Conservation (phyloP, 1,139 yeast genomes). For the Saccharomyces hybrid region DNA sequence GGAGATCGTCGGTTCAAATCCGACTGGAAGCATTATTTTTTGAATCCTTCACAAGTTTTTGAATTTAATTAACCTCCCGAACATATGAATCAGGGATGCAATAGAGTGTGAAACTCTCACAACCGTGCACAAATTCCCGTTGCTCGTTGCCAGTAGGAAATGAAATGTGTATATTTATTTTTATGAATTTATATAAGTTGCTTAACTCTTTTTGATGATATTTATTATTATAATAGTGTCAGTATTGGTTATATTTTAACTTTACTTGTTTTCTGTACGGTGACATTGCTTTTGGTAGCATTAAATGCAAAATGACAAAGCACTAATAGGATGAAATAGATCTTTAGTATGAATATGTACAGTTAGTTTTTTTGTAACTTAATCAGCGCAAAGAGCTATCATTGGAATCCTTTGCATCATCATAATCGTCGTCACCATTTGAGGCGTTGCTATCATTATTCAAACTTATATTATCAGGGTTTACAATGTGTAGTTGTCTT, state of each 20-base stretch:
- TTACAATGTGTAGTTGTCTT: constrained; percentile 26
- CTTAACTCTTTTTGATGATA: not conserved
- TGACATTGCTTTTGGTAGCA: no score
- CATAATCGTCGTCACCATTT: constrained; percentile 10
- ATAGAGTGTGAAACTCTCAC: no score
- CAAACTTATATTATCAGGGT: constrained; percentile 22
- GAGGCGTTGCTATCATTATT: not conserved
- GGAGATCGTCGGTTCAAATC: constrained; percentile 22
- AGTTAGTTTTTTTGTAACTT: not conserved
- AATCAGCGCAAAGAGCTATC: constrained; percentile 4
- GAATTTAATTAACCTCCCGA: no score
- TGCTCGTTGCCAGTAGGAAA: no score
- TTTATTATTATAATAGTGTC: not conserved
- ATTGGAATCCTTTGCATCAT: constrained; percentile 7
- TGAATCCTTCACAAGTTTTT: no score
- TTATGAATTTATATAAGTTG: not conserved
- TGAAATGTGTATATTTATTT: not conserved
- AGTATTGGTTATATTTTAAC: not conserved
- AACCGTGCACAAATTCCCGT: no score
- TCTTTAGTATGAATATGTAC: not conserved
- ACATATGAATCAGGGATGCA: no score
- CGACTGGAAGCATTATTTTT: constrained; percentile 14
- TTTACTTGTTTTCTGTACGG: not conserved
- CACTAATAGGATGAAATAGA: not conserved
- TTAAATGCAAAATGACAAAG: no score